Evolutionary conservation across 2,329 filamentous ascomycete genomes (phyloP), one percentile per base, ranked within the genome.

Genomic region (Septoria petroselini): DNA sequence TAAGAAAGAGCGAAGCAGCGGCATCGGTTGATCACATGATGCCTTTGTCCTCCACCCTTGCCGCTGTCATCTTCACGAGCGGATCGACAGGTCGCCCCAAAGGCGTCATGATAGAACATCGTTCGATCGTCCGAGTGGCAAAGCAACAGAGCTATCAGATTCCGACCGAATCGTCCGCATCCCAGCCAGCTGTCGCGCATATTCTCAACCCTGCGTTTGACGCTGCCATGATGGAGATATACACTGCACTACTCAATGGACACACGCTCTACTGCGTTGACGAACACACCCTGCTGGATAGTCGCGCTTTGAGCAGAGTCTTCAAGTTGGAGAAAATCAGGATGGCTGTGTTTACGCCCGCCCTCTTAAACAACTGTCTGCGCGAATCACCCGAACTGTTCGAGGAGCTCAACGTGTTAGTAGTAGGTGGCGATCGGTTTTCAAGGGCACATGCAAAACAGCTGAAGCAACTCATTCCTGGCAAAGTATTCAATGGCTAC

Each of bases 201-300:
- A 5, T 48, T 2, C 25, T 41, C 8, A 48, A 48, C 31, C 33
- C 43, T 30, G 48, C 52, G 4, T 58, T 58, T 31, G 55, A 58
- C 41, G 52, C 47, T 7, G 40, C 68, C 21, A 63, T 76, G 17
- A 62, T 66, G 62, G 73, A 68, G 15, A 61, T 67, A 29, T 68
- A 70, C 53, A 68, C 57, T 45, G 41, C 50, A 3, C 23, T 8
- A 14, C 39, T 54, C 19, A 47, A 44, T 25, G 52, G 48, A 15
- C 19, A n/a, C 19, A 42, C 47, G 11, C 25, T 51, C 15, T 35
- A 27, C 23, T 48, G 48, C 25, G n/a, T 43, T 11, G 38, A 38
- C 15, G 17, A 18, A 19, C 17, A 11, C 1, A 35, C 27, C 8
- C 12, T 41, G 7, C 12, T 44, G 31, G 42, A 50, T 29, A 43